Evolutionary conservation across 768 basidiomycete species (phyloP).

Genomic region (Hericium alpestre): DNA sequence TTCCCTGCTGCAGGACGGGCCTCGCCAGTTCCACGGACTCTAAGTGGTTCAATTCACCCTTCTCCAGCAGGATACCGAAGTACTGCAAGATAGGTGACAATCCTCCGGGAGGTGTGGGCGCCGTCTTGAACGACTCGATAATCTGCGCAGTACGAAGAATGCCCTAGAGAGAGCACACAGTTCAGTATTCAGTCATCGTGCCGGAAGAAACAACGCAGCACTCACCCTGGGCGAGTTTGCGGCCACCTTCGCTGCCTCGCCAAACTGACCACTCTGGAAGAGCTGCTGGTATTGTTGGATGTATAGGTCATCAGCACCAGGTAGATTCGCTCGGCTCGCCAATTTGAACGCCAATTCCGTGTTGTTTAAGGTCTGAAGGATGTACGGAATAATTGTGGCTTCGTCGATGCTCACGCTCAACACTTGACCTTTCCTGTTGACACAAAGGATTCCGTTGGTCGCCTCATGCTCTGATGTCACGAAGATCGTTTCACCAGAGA

Average conservation of each 20-base stretch:
- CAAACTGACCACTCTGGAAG: constrained; percentile 80
- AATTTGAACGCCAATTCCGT: constrained; percentile 97
- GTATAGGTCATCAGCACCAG: constrained; percentile 96
- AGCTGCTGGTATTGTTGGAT: constrained; percentile 88
- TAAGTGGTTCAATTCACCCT: constrained; percentile 92
- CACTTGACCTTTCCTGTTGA: constrained; percentile 99
- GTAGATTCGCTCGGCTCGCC: constrained; percentile 89
- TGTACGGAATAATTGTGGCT: constrained; percentile 90
- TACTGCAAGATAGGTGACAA: constrained; percentile 95
- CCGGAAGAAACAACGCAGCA: neutral
- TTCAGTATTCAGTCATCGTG: constrained; percentile 4
- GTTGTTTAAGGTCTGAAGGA: constrained; percentile 88
- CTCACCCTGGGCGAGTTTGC: constrained; percentile 89
- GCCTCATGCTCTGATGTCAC: constrained; percentile 95
- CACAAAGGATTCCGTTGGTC: constrained; percentile 91
- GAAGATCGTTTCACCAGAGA: constrained; percentile 98
- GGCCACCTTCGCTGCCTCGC: constrained; percentile 94
- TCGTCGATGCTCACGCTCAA: constrained; percentile 96
- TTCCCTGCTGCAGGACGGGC: constrained; percentile 90
- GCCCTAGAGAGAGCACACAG: constrained; percentile 39
- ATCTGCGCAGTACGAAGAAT: constrained; percentile 90
- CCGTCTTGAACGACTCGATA: constrained; percentile 95
- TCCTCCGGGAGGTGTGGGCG: constrained; percentile 82
- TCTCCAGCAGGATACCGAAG: constrained; percentile 97
- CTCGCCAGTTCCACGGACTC: constrained; percentile 94